These are phyloP conservation scores for Phytophthora vignae DNA, from an alignment of 352 stramenopile genomes.

Conservation along the genomic window DNA sequence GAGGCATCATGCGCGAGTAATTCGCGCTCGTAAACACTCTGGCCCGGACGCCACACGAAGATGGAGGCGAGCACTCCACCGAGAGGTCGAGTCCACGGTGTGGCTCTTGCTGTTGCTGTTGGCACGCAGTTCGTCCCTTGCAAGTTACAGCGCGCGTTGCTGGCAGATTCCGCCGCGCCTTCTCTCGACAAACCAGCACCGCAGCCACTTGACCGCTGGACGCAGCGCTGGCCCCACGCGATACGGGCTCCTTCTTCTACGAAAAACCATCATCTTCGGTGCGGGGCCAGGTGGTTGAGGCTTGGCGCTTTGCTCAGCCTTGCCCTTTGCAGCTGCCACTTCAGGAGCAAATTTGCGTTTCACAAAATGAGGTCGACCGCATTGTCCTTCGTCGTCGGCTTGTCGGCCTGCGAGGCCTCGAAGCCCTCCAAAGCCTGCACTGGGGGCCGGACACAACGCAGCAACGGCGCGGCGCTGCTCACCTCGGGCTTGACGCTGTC, in stretches of 20 bases:
- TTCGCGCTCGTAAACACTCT: constrained; percentile 19
- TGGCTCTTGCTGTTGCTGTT: no score
- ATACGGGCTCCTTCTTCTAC: neutral
- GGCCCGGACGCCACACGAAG: constrained; percentile 6
- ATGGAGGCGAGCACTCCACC: neutral
- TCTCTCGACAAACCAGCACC: constrained; percentile 4
- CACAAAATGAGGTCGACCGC: neutral
- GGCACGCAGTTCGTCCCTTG: neutral
- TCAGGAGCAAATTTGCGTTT: constrained; percentile 1
- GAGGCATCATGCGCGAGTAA: neutral
- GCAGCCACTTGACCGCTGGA: constrained; percentile 12
- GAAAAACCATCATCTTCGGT: neutral
- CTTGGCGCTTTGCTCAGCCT: neutral
- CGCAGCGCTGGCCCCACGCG: constrained; percentile 2
- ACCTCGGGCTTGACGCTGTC: neutral
- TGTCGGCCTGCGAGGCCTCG: neutral
- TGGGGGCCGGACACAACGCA: neutral
- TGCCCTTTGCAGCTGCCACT: neutral
- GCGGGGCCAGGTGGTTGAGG: neutral
- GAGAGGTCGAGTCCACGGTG: neutral
- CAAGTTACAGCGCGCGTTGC: neutral
- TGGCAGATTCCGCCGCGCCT: constrained; percentile 6
- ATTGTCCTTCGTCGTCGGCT: constrained; percentile 4
- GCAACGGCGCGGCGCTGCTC: neutral
- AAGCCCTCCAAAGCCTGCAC: constrained; percentile 21